Conservation (phyloP, 257 asterid species). For the Solanum commersonii region DNA sequence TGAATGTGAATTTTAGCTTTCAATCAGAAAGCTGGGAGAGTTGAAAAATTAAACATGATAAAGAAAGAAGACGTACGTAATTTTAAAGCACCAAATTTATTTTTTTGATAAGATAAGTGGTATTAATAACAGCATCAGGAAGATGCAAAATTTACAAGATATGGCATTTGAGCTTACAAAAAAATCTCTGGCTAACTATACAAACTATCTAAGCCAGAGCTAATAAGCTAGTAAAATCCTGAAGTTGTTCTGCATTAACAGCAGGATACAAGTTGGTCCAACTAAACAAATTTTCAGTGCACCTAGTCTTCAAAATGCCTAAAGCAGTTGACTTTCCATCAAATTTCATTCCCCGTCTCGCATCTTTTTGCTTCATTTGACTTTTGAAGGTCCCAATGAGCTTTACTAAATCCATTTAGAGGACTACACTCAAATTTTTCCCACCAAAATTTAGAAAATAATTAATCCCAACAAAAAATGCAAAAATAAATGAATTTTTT, state of each 20-base stretch:
- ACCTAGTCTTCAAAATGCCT: too few species aligned
- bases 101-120: too few species aligned
- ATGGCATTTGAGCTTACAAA: too few species aligned
- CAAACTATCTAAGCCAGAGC: too few species aligned
- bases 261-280: too few species aligned
- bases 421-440: background rate
- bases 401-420: background rate
- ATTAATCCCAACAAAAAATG: background rate
- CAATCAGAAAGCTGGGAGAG: slow-evolving; percentile 45
- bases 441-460: background rate
- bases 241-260: too few species aligned
- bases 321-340: too few species aligned
- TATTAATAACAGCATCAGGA: too few species aligned
- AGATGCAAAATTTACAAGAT: too few species aligned
- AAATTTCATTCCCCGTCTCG: background rate
- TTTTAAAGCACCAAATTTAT: background rate
- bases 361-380: background rate
- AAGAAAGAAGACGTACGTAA: background rate
- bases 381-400: background rate
- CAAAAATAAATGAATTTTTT: background rate
- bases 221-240: too few species aligned
- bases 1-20: background rate
- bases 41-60: background rate
- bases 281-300: too few species aligned
- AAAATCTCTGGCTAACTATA: too few species aligned